phyloP scores from a whole-genome alignment of 1,284 basidiomycete genomes.

The Microstroma glucosiphilum region DNA sequence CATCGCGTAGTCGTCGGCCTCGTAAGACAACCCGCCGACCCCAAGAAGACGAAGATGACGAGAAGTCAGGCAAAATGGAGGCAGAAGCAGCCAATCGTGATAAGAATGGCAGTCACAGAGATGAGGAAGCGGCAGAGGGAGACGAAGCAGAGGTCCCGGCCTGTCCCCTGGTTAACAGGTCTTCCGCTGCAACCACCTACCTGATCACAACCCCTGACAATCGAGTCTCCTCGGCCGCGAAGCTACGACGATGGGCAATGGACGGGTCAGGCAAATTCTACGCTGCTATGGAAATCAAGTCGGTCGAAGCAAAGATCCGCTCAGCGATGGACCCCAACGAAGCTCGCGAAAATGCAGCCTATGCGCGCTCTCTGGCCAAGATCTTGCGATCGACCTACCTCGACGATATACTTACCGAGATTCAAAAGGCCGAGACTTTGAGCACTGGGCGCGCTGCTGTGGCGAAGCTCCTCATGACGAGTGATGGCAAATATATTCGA shows the following conservation, averaged over 20 bases:
- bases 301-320: constrained; percentile 42
- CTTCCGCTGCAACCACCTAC: constrained; percentile 20
- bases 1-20: not conserved
- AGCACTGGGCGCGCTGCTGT: constrained; percentile 25
- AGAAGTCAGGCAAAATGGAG: not conserved
- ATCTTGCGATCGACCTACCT: constrained; percentile 36
- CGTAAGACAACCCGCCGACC: not conserved
- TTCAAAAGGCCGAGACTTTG: constrained; percentile 47
- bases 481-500: constrained; percentile 41
- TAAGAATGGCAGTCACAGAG: not conserved
- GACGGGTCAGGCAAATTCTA: constrained; percentile 43
- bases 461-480: constrained; percentile 35
- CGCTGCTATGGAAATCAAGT: constrained; percentile 50
- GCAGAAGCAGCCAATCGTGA: not conserved
- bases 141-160: not conserved
- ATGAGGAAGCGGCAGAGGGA: not conserved
- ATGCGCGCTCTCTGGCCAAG: constrained; percentile 20
- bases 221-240: constrained; percentile 46
- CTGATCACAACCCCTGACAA: constrained; percentile 50
- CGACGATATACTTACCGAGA: constrained; percentile 44
- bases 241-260: constrained; percentile 48
- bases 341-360: constrained; percentile 18
- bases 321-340: constrained; percentile 21
- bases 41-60: constrained; percentile 8
- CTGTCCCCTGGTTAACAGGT: not conserved